Conservation (phyloP, 2,329 filamentous ascomycete genomes). For the Fusarium austroafricanum region DNA sequence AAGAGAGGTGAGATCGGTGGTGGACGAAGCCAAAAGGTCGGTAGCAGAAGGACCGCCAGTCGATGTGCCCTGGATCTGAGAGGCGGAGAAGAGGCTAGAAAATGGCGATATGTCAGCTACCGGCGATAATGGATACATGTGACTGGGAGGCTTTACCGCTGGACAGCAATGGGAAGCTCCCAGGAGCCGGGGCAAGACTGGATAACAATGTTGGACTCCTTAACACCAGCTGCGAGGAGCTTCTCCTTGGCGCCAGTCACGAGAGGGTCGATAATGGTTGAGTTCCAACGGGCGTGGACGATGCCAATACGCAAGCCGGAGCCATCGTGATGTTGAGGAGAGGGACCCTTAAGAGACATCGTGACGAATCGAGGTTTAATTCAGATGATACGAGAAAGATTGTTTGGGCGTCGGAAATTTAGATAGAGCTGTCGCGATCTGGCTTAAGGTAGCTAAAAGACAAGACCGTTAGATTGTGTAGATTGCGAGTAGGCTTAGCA, state of each 20-base stretch:
- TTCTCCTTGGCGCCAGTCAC: slow-evolving; percentile 83
- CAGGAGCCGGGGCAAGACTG: slow-evolving; percentile 94
- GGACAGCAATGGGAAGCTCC: slow-evolving; percentile 91
- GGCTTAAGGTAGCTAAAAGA: background rate
- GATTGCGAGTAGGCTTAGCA: slow-evolving; percentile 17
- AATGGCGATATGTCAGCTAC: slow-evolving; percentile 27
- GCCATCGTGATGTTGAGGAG: slow-evolving; percentile 71
- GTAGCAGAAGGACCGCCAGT: slow-evolving; percentile 73
- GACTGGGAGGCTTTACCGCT: slow-evolving; percentile 68
- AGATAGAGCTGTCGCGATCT: slow-evolving; percentile 16
- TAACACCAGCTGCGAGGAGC: slow-evolving; percentile 82
- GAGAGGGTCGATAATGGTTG: slow-evolving; percentile 85
- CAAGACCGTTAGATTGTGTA: slow-evolving; percentile 10
- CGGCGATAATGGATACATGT: slow-evolving; percentile 4
- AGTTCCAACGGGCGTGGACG: slow-evolving; percentile 96
- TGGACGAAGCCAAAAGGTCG: slow-evolving; percentile 77
- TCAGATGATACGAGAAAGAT: background rate
- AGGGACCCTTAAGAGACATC: slow-evolving; percentile 65
- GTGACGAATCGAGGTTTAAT: background rate
- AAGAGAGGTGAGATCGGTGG: slow-evolving; percentile 72
- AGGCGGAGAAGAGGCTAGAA: slow-evolving; percentile 81
- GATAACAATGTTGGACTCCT: slow-evolving; percentile 86
- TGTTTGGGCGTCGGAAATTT: slow-evolving; percentile 22
- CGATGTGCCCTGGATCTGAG: slow-evolving; percentile 82
- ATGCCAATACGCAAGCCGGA: slow-evolving; percentile 89